Percentiles rank a stretch among this genome's conserved stretches.
Evolutionary conservation across 2,329 filamentous ascomycete species (phyloP).

Genomic region (Aspergillus sclerotialis): DNA sequence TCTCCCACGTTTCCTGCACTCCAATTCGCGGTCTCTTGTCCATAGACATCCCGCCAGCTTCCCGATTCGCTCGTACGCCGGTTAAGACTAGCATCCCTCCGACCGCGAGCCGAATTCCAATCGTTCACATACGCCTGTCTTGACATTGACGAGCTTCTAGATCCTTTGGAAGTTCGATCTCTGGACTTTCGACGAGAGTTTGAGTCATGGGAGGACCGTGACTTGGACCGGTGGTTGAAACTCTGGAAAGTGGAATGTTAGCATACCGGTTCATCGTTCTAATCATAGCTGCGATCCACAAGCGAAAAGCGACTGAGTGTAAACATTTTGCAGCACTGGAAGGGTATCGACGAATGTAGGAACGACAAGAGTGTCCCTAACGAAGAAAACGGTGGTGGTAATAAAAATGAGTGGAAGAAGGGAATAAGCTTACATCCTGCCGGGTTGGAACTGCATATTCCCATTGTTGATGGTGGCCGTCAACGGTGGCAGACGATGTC

Average conservation of each 20-base stretch:
- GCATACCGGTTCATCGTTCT: slow-evolving; percentile 5
- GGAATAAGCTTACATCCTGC: slow-evolving; percentile 26
- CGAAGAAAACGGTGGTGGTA: too few relatives aligned
- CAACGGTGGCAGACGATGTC: slow-evolving; percentile 27
- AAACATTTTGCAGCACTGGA: too few relatives aligned
- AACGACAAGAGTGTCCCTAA: too few relatives aligned
- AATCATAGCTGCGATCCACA: too few relatives aligned
- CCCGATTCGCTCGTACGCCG: slow-evolving; percentile 34
- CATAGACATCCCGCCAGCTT: slow-evolving; percentile 30
- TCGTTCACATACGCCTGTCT: slow-evolving; percentile 24
- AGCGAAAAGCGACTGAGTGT: too few relatives aligned
- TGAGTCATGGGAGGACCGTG: slow-evolving; percentile 33
- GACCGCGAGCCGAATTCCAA: slow-evolving; percentile 21
- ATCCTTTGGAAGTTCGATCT: slow-evolving; percentile 28
- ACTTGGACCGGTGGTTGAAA: slow-evolving; percentile 20
- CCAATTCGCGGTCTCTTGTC: slow-evolving; percentile 19
- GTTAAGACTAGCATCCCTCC: slow-evolving; percentile 25
- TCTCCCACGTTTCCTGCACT: slow-evolving; percentile 18
- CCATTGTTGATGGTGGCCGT: slow-evolving; percentile 27
- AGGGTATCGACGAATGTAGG: too few relatives aligned
- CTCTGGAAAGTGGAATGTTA: slow-evolving; percentile 16
- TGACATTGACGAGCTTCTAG: slow-evolving; percentile 33
- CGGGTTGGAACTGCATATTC: slow-evolving; percentile 31
- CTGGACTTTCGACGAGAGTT: slow-evolving; percentile 18
- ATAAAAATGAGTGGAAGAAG: slow-evolving; percentile 1